These are phyloP conservation scores for Neurospora terricola DNA, from an alignment of 495 filamentous ascomycete genomes.

Conservation along the genomic window DNA sequence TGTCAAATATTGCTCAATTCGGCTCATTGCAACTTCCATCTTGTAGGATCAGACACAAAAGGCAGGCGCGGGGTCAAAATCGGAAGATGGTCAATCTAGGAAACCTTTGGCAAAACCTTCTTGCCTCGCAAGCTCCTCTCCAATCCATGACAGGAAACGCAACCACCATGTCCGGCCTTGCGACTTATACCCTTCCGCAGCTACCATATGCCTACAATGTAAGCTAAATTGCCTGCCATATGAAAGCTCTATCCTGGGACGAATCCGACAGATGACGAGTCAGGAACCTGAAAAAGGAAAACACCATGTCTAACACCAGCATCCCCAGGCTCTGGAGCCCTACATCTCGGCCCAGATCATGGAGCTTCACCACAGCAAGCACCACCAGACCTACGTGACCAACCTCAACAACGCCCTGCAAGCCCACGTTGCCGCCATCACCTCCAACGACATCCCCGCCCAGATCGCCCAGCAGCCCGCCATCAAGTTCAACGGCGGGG, in stretches of 20 bases:
- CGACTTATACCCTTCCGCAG: conserved; percentile 28
- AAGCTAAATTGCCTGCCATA: conserved; percentile 8
- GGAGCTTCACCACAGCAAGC: conserved; percentile 71
- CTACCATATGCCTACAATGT: conserved; percentile 40
- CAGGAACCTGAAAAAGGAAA: background rate
- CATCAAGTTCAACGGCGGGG: conserved; percentile 88
- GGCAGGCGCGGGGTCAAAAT: background rate
- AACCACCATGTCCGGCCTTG: conserved; percentile 18
- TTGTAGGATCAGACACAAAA: background rate
- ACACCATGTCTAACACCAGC: background rate
- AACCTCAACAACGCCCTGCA: conserved; percentile 55
- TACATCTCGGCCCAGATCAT: conserved; percentile 89
- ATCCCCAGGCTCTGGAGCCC: conserved; percentile 66
- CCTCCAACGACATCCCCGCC: conserved; percentile 37
- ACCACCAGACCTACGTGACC: conserved; percentile 65
- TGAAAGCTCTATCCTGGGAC: background rate
- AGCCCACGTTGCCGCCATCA: conserved; percentile 40
- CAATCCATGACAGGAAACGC: conserved; percentile 13
- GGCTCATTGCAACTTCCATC: background rate
- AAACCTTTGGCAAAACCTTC: conserved; percentile 19
- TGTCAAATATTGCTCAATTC: background rate
- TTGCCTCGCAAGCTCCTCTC: conserved; percentile 17
- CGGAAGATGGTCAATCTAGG: conserved; percentile 23
- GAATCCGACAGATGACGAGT: background rate
- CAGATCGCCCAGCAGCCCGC: conserved; percentile 67